Percentiles rank a stretch among this genome's conserved stretches.
Conservation (phyloP, 2,329 filamentous ascomycete species). For the Phaeoacremonium minimum region DNA sequence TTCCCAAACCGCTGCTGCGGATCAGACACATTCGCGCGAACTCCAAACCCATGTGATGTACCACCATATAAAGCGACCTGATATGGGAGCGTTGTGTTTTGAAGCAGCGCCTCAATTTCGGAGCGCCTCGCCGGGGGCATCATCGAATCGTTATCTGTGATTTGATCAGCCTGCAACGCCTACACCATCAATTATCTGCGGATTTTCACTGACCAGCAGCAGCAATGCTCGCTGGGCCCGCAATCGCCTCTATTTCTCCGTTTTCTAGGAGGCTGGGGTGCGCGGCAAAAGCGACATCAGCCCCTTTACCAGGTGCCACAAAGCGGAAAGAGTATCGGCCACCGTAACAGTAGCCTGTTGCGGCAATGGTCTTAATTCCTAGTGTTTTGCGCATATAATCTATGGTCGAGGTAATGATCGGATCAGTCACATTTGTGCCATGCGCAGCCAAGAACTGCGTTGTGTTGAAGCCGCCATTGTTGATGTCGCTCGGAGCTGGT, state of each 20-base stretch:
- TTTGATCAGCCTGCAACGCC: not conserved
- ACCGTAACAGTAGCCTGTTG: slow-evolving; percentile 7
- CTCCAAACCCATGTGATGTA: slow-evolving; percentile 6
- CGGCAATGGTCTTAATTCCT: slow-evolving; percentile 1
- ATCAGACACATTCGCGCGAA: slow-evolving; percentile 5
- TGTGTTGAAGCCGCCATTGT: slow-evolving; percentile 17
- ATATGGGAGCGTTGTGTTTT: slow-evolving; percentile 6
- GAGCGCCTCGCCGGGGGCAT: slow-evolving; percentile 1
- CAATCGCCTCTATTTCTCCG: slow-evolving; percentile 4
- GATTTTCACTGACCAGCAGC: slow-evolving; percentile 3
- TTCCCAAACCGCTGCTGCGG: slow-evolving; percentile 6
- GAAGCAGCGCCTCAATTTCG: slow-evolving; percentile 3
- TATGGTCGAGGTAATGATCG: slow-evolving; percentile 1
- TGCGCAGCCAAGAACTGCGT: slow-evolving; percentile 14
- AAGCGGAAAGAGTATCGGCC: slow-evolving; percentile 8
- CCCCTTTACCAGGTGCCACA: slow-evolving; percentile 6
- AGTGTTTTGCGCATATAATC: slow-evolving; percentile 3
- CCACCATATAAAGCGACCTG: slow-evolving; percentile 3
- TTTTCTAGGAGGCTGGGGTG: slow-evolving; percentile 3
- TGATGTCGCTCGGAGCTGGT: slow-evolving; percentile 22
- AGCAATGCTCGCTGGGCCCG: slow-evolving; percentile 1
- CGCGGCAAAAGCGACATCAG: slow-evolving; percentile 6
- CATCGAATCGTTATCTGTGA: slow-evolving; percentile 3
- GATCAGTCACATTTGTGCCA: slow-evolving; percentile 4
- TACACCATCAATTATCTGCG: not conserved